Evolutionary conservation across 1,284 basidiomycete species (phyloP).

Genomic region (Cryptococcus floricola): DNA sequence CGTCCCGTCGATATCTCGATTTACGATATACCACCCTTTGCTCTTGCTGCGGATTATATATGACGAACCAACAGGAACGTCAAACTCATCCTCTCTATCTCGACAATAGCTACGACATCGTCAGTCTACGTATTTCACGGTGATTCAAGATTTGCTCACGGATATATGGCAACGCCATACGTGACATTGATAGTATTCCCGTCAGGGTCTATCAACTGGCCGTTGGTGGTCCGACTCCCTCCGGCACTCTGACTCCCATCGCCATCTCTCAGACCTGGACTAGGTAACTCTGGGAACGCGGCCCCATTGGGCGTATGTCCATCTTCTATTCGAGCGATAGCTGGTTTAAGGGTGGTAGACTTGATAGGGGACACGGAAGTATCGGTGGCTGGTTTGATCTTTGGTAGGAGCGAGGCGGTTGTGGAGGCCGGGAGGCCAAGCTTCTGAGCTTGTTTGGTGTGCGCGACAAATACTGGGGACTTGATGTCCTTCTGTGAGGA

Average conservation of each 20-base stretch:
- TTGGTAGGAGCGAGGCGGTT: slow-evolving; percentile 27
- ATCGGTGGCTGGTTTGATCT: slow-evolving; percentile 30
- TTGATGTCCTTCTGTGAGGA: slow-evolving; percentile 67
- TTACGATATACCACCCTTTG: slow-evolving; percentile 98
- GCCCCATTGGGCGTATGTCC: slow-evolving; percentile 29
- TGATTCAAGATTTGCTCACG: slow-evolving; percentile 21
- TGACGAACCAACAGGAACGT: slow-evolving; percentile 87
- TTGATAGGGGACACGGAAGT: slow-evolving; percentile 35
- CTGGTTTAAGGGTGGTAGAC: slow-evolving; percentile 11
- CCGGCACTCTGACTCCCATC: slow-evolving; percentile 6
- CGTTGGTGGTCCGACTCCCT: neutral
- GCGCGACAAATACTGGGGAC: slow-evolving; percentile 89
- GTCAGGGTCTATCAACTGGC: slow-evolving; percentile 37
- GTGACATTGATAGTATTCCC: slow-evolving; percentile 42
- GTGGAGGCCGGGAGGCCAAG: slow-evolving; percentile 35
- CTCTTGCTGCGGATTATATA: slow-evolving; percentile 91
- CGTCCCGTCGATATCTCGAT: slow-evolving; percentile 80
- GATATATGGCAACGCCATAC: slow-evolving; percentile 54
- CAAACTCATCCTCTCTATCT: slow-evolving; percentile 95
- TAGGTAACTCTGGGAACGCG: slow-evolving; percentile 42
- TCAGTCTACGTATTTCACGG: neutral
- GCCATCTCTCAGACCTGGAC: slow-evolving; percentile 35
- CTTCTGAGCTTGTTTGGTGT: slow-evolving; percentile 76
- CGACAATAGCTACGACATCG: slow-evolving; percentile 71
- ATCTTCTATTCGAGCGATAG: slow-evolving; percentile 12